A percentile compares a stretch with the other conserved stretches of the same genome.
Conservation (phyloP, 805 yeast genomes). For the Wickerhamiella occidentalis region DNA sequence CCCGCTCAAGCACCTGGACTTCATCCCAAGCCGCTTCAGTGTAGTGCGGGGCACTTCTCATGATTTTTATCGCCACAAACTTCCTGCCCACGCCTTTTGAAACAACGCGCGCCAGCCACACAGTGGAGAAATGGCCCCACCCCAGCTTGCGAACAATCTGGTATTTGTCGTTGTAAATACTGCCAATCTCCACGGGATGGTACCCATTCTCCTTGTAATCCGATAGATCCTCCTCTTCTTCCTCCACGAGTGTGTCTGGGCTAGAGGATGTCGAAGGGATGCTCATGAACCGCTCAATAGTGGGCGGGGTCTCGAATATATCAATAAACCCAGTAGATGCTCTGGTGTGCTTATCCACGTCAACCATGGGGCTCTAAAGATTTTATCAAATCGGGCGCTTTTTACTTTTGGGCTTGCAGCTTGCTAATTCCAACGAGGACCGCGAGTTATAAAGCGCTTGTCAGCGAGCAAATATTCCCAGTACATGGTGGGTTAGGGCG, state of each 20-base stretch:
- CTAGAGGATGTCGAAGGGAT: not conserved
- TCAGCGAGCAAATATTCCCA: not conserved
- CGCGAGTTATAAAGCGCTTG: not conserved
- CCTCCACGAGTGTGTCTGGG: constrained; percentile 4
- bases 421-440: not conserved
- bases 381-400: no score
- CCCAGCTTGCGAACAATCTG: constrained; percentile 80
- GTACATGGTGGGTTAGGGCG: not conserved
- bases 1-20: constrained; percentile 58
- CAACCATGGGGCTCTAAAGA: not conserved
- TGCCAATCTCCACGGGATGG: constrained; percentile 89
- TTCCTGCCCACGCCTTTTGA: constrained; percentile 27
- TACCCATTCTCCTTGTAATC: constrained; percentile 92
- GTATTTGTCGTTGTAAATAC: constrained; percentile 65
- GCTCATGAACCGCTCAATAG: constrained; percentile 4
- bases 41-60: constrained; percentile 79
- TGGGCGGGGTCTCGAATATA: constrained; percentile 1
- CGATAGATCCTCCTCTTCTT: constrained; percentile 69
- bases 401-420: no score
- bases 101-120: constrained; percentile 67
- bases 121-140: constrained; percentile 98
- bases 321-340: not conserved
- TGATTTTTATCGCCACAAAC: constrained; percentile 91
- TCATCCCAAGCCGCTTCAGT: constrained; percentile 94
- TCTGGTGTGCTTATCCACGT: not conserved